Evolutionary conservation across 2,329 filamentous ascomycete genomes (phyloP), one percentile per base, ranked within the genome.

Genomic region (Exserohilum rostratum): DNA sequence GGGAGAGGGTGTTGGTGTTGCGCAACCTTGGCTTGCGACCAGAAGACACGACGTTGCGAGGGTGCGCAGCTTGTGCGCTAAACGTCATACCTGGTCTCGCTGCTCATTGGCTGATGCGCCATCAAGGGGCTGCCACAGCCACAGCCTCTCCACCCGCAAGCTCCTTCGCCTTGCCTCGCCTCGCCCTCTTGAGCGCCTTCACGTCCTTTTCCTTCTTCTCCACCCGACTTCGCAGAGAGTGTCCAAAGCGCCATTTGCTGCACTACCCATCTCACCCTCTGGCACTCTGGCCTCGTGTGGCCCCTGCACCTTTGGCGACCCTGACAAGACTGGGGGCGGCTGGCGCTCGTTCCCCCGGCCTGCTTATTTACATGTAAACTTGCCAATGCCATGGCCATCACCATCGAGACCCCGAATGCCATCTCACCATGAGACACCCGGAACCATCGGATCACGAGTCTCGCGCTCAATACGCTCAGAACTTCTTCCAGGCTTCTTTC

Each of bases 21-120:
- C 60, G 57, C 54, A 53, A 52, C 44, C 46, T 33, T 34, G 43
- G 50, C 42, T 46, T 53, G 53, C 48, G 52, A 51, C 52, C 22
- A 54, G 47, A 55, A 43, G 52, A 51, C 52, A 30, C 50, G 47
- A 55, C 46, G 52, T 50, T 50, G 38, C 45, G 30, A 51, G 42
- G 48, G 40, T 25, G 29, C 35, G 34, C 50, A 51, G 52, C 52
- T 46, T 37, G 40, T 35, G 42, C 52, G 52, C 52, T 55, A 55
- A 55, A 55, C 52, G 52, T 55, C 52, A 55, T 55, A 46, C 47
- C 52, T 30, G 47, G 47, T 51, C 47, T 15, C 20, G 13, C 18
- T 43, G 18, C 35, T 51, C 40, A 55, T 55, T 55, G 52, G 52
- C 35, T 29, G 47, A 45, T 40, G 52, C 52, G 34, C 34, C 17